Base-by-base conservation (phyloP, 2,329 filamentous ascomycete species). In the Xylaria hypoxylon region DNA sequence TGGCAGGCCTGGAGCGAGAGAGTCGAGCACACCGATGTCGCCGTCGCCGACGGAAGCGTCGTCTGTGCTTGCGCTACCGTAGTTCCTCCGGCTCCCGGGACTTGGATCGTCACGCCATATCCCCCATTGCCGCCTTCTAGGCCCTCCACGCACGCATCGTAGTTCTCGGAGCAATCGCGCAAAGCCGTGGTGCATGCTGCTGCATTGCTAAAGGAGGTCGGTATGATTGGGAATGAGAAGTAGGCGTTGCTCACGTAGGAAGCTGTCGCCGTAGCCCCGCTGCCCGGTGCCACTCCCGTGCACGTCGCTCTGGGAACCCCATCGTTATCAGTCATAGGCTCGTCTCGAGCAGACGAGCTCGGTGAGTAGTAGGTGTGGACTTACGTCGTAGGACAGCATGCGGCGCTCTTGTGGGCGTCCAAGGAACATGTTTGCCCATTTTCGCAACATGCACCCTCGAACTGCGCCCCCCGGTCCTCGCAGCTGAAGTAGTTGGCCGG, bases 171-270 rank as follows among this genome's bases (percentile, higher is more conserved):
- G 76, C 87, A 90, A 62, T 83, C 81, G 45, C 75, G 77, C 53
- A 84, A 78, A 17, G 86, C 87, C 0, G 83, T 80, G 3, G 81
- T 81, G 72, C 87, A 90, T 5, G 82, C 82, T 15, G 78, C 84
- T 19, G 78, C 75, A 70, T 88, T 83, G 64, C 78, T 74, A 68
- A 87, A 88, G 13, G 81, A 81, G 1, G 84, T 87, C 52, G 81
- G 78, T 58, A 88, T 82, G 72, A 86, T 86, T 1, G 87, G 87
- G 75, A 89, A 90, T 11, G 85, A 82, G 75, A 89, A 90, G 76
- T 85, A 89, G 28, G 79, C 71, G 74, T 90, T 89, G 47, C 82
- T 77, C 19, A 89, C 86, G 73, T 82, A 87, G 38, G 86, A 86
- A 22, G 80, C 79, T 1, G 78, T 73, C 2, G 81, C 68, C 26